Evolutionary conservation across 805 yeast species (phyloP).

Genomic region (Lachancea kluyveri): DNA sequence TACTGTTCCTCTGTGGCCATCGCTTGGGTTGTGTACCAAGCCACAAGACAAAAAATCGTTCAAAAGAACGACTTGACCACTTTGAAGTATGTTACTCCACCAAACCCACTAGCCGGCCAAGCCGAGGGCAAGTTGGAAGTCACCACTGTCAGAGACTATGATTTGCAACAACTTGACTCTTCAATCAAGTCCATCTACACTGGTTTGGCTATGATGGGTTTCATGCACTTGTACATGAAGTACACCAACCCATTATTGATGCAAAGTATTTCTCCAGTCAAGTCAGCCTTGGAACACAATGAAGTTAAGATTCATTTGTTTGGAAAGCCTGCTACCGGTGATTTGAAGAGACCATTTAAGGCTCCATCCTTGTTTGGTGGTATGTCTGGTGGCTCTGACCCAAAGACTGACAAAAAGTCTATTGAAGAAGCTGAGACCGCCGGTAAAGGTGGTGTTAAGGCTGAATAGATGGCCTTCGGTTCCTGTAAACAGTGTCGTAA

Average conservation of each 20-base stretch:
- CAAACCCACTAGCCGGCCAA: slow-evolving; percentile 72
- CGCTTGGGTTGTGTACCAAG: slow-evolving; percentile 61
- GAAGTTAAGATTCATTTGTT: slow-evolving; percentile 87
- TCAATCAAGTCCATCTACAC: slow-evolving; percentile 81
- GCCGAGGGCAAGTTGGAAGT: slow-evolving; percentile 64
- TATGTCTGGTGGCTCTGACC: slow-evolving; percentile 37
- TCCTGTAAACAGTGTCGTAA: too few species aligned
- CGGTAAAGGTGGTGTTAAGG: slow-evolving; percentile 85
- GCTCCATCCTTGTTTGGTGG: slow-evolving; percentile 73
- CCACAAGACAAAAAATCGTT: slow-evolving; percentile 53
- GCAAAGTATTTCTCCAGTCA: slow-evolving; percentile 88
- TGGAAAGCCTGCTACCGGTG: slow-evolving; percentile 78
- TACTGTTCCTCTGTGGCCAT: slow-evolving; percentile 62
- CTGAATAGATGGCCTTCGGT: slow-evolving; percentile 47
- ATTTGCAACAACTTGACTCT: slow-evolving; percentile 74
- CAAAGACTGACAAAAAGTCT: slow-evolving; percentile 81
- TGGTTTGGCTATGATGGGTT: slow-evolving; percentile 92
- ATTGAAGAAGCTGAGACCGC: slow-evolving; percentile 78
- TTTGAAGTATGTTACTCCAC: slow-evolving; percentile 82
- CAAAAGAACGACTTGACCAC: slow-evolving; percentile 87
- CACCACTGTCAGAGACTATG: slow-evolving; percentile 93
- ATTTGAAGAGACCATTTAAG: slow-evolving; percentile 94
- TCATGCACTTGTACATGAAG: slow-evolving; percentile 97
- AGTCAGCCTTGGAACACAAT: slow-evolving; percentile 84
- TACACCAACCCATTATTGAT: slow-evolving; percentile 94